Evolutionary conservation across 2,329 filamentous ascomycete genomes (phyloP).

Genomic region (Fusarium pilosicola): DNA sequence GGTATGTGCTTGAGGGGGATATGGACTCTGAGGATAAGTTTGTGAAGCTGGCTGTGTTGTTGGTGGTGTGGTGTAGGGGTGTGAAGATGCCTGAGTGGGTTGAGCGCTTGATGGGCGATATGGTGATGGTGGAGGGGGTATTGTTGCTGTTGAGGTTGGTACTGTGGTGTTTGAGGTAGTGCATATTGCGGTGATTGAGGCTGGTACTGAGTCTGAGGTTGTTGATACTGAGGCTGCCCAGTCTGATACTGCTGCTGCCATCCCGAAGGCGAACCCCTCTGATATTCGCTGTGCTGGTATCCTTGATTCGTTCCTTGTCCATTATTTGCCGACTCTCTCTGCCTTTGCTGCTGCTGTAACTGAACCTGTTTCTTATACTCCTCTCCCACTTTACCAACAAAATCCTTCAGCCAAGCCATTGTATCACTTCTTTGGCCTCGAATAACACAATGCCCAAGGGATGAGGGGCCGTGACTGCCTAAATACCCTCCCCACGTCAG

Average conservation of each 20-base stretch:
- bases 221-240: neutral
- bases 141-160: constrained; percentile 4
- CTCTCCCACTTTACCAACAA: constrained; percentile 40
- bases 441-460: neutral
- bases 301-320: neutral
- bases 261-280: neutral
- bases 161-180: constrained; percentile 10
- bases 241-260: constrained; percentile 12
- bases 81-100: neutral
- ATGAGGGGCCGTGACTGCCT: neutral
- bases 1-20: neutral
- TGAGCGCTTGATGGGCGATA: constrained; percentile 4
- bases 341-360: neutral
- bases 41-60: neutral
- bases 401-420: constrained; percentile 40
- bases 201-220: constrained; percentile 14
- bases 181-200: constrained; percentile 1
- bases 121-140: neutral
- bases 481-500: constrained; percentile 5
- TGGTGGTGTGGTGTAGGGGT: neutral
- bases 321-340: neutral
- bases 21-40: neutral
- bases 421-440: neutral
- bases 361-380: constrained; percentile 32
- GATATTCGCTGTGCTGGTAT: constrained; percentile 3